Evolutionary conservation across 306 rosid genomes (phyloP).

Genomic region (Vachellia collinsii): DNA sequence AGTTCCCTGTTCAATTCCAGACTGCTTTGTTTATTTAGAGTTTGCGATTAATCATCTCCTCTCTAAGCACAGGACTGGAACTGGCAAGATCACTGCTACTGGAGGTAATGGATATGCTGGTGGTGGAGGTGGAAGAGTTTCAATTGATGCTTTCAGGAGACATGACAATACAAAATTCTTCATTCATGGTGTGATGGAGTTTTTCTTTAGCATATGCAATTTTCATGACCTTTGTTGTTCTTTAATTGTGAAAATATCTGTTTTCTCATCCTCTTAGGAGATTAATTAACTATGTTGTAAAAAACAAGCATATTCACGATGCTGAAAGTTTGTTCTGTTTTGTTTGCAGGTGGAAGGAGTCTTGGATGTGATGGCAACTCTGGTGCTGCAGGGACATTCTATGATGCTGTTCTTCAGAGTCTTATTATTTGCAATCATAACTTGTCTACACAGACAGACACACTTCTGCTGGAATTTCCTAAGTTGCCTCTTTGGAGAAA

Average conservation of each 20-base stretch:
- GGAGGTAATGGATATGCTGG: conserved; percentile 97
- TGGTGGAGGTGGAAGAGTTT: conserved; percentile 96
- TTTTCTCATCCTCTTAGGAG: background rate
- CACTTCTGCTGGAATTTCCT: conserved; percentile 89
- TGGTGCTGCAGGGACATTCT: conserved; percentile 96
- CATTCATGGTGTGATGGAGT: conserved; percentile 66
- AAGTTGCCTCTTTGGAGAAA: conserved; percentile 97
- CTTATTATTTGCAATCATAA: conserved; percentile 80
- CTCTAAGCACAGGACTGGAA: conserved; percentile 85
- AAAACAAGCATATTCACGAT: conserved; percentile 13
- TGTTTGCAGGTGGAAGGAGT: conserved; percentile 78
- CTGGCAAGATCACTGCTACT: conserved; percentile 74
- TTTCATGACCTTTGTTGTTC: conserved; percentile 4
- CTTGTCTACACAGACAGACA: conserved; percentile 83
- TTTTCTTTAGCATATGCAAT: conserved; percentile 18
- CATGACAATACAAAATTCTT: conserved; percentile 68
- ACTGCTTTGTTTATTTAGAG: conserved; percentile 5
- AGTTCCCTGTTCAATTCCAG: conserved; percentile 30
- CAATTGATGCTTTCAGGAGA: conserved; percentile 79
- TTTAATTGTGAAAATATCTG: background rate
- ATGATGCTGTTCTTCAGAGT: conserved; percentile 91
- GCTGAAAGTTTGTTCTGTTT: conserved; percentile 31
- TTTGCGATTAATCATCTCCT: conserved; percentile 40
- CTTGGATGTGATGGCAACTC: conserved; percentile 85
- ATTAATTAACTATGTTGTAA: conserved; percentile 10